Base-by-base conservation (phyloP, 768 basidiomycete species). In the Kwoniella mangroviensis region DNA sequence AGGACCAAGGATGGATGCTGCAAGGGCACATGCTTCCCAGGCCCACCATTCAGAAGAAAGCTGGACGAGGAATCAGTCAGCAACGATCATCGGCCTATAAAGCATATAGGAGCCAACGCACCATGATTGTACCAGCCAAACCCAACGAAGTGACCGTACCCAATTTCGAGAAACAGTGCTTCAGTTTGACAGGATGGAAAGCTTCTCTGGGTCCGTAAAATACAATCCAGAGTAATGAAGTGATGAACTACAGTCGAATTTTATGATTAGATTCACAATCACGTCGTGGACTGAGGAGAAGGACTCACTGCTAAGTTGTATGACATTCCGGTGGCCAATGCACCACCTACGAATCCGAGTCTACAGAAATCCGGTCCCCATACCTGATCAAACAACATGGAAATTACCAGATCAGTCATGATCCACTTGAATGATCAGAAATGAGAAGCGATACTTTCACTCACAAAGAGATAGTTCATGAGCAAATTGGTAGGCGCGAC, bases 41-140 rank as follows among this genome's bases (percentile, higher is more conserved):
- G 91, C 90, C 94, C 95, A 98, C 96, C 95, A 98, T 83, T 97
- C 96, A 3, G 89, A 89, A 1, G 92, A 92, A 3, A 80, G 56
- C 78, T 79, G 53, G 10, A 9, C 22, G 34, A 28, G 42, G 40
- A n/a, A 56, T 40, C 17, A 24, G 51, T 49, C 49, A 63, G 49
- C 42, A 34, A 43, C 22, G 10, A 45, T 7, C 49, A 26, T 40
- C 4, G 45, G 15, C 45, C 45, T 4, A 49, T 13, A 49, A 6
- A 17, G 45, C 13, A 15, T 15, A 67, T 3, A 9, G 1, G n/a
- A 54, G 10, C 28, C 49, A 5, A 69, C 78, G 55, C 28, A 83
- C 79, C 79, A 80, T 80, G 70, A 83, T 81, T 0, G 82, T 93
- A 0, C 96, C 94, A 11, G 92, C 91, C 3, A 95, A 75, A 45